A percentile compares a stretch with the other conserved stretches of the same genome.
These are phyloP conservation scores for Paulownia fortunei DNA, from an alignment of 257 asterid genomes.

Conservation along the genomic window DNA sequence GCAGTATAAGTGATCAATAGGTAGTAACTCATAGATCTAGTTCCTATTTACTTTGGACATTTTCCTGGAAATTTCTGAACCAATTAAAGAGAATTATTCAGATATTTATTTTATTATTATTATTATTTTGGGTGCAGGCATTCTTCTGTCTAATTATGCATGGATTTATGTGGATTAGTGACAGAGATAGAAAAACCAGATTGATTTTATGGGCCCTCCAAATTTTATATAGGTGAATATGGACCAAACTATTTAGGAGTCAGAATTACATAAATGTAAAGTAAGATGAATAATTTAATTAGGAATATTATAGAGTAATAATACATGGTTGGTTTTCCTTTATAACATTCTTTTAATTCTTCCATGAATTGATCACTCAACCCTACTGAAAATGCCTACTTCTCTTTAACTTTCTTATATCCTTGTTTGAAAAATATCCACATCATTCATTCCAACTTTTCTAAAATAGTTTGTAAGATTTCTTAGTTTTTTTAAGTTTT, in stretches of 20 bases:
- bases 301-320: neutral
- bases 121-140: neutral
- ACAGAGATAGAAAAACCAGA: neutral
- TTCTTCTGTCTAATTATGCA: neutral
- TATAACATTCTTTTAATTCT: neutral
- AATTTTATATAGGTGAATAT: neutral
- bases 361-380: conserved; percentile 3
- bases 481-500: too few species aligned
- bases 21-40: too few species aligned
- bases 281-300: neutral
- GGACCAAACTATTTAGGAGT: neutral
- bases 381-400: neutral
- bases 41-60: too few species aligned
- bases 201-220: conserved; percentile 37
- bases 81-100: neutral
- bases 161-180: conserved; percentile 6
- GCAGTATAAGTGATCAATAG: too few species aligned
- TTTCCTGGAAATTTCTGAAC: too few species aligned
- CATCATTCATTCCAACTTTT: too few species aligned
- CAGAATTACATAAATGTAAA: neutral
- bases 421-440: too few species aligned
- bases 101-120: neutral
- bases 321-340: neutral
- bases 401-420: neutral
- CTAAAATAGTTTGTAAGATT: too few species aligned